Evolutionary conservation across 768 basidiomycete species (phyloP), one percentile per base, ranked within the genome.

Genomic region (Suillus subalutaceus): DNA sequence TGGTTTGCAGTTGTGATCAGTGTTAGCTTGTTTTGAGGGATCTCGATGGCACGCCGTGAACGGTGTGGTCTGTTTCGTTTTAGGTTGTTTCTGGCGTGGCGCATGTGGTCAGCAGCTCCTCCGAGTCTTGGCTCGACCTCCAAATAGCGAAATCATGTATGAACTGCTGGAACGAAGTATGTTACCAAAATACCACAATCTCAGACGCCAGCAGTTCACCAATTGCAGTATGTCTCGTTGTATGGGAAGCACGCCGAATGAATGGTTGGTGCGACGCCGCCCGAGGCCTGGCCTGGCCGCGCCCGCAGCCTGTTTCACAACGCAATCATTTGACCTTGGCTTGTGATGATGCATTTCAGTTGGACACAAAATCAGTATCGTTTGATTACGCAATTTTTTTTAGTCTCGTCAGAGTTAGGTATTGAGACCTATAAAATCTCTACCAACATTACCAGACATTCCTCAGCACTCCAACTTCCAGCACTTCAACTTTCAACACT

Each of bases 381-480:
- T 20, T 35, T 32, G 18, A 30, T 46, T 44, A 50, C 62, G 26
- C 44, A 20, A 20, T 15, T 48, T 48, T 32, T 32, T 15, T 46
- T n/a, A 20, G 43, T 32, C 16, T 48, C 8, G 12, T 35, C 46
- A 38, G 32, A 23, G 50, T 16, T 52, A 9, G 5, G 8, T 16
- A 56, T 37, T 43, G 32, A 63, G 32, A 38, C 16, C 62, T 63
- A 63, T 63, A 63, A 56, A 53, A 56, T n/a, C 48, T 56, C 50
- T 12, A 12, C 18, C 23, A 38, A 56, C 43, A 43, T 50, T 40
- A 37, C 41, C 50, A 63, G 37, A 55, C 35, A 18, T n/a, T 57
- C 62, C 30, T 13, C 23, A 35, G 18, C 4, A 12, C 59, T n/a
- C 62, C 48, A 41, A 5, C 48, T 23, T 50, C 23, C 23, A 50